Percentiles rank a stretch among this genome's conserved stretches.
phyloP scores from a whole-genome alignment of 73 alveolate genomes.

The Breviolum minutum region DNA sequence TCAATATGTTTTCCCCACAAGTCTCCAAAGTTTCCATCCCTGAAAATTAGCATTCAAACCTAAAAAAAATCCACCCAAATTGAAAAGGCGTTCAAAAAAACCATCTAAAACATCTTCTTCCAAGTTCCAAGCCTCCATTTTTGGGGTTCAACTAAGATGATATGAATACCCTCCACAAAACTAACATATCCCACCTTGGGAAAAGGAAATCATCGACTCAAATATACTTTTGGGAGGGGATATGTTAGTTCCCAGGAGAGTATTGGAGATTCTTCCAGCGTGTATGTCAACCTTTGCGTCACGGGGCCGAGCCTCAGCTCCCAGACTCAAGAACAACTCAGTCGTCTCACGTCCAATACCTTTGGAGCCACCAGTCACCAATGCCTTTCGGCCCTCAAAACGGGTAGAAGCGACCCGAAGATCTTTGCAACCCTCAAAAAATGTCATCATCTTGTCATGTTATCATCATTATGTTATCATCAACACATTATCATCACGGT shows the following conservation, averaged over 20 bases:
- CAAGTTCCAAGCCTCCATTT: not conserved
- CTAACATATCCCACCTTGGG: no score
- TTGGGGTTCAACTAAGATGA: not conserved
- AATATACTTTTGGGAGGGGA: no score
- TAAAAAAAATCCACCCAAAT: not conserved
- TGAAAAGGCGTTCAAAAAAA: not conserved
- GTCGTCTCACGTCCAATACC: constrained; percentile 78
- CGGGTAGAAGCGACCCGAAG: not conserved
- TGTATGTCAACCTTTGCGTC: not conserved
- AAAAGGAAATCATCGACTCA: no score
- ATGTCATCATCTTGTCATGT: no score
- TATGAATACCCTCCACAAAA: no score
- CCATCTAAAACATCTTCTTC: no score
- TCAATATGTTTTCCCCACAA: no score
- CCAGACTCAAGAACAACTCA: constrained; percentile 61
- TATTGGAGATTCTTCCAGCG: not conserved
- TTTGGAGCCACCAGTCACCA: constrained; percentile 93
- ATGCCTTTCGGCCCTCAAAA: constrained; percentile 52
- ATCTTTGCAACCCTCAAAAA: no score
- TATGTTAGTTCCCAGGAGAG: no score
- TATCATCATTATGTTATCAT: no score
- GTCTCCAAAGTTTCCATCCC: no score
- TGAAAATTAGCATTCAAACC: not conserved
- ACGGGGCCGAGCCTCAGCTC: constrained; percentile 12
- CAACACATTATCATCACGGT: no score